Evolutionary conservation across 31 red algal species (phyloP), one percentile per base, ranked within the genome.

Genomic region (Odonthalia washingtoniensis): DNA sequence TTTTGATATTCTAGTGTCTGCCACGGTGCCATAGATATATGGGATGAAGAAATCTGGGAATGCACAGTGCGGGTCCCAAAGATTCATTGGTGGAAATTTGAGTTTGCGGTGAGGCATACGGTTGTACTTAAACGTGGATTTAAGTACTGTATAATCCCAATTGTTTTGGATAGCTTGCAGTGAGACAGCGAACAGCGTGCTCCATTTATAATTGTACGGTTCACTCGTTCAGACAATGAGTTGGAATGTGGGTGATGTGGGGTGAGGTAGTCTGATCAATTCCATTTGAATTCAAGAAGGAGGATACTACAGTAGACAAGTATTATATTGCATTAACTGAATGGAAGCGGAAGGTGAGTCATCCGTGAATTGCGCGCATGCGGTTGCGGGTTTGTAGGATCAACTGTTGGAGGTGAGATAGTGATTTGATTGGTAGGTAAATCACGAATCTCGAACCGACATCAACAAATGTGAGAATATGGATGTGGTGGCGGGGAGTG

Each of bases 261-360:
- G 12, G 9, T 30, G 6, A 9, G n/a, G n/a, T 70, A 9, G n/a
- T 70, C 6, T 70, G 66, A 6, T 12, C 28, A 12, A 70, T 70
- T 12, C 66, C 66, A 9, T 12, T 70, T 6, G n/a, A 33, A 33
- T 12, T 9, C n/a, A 70, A 9, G 66, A 18, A 36, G 9, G n/a
- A 9, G n/a, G n/a, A 9, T 6, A 70, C 28, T 12, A 30, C 28
- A 26, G 9, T 70, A 9, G 28, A 33, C 12, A 70, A 26, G 33
- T 70, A 70, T 36, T 70, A 6, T 36, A 18, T 70, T 18, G 66
- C 66, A 30, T 70, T 70, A 36, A 18, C n/a, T 12, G 66, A 70
- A 21, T 12, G 9, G 33, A 70, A 70, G 9, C 6, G 6, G 16
- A 36, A 21, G 28, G 9, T n/a, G 66, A 57, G 49, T 57, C 49